Evolutionary conservation across 805 yeast species (phyloP).

Genomic region (Kuraishia cidri): DNA sequence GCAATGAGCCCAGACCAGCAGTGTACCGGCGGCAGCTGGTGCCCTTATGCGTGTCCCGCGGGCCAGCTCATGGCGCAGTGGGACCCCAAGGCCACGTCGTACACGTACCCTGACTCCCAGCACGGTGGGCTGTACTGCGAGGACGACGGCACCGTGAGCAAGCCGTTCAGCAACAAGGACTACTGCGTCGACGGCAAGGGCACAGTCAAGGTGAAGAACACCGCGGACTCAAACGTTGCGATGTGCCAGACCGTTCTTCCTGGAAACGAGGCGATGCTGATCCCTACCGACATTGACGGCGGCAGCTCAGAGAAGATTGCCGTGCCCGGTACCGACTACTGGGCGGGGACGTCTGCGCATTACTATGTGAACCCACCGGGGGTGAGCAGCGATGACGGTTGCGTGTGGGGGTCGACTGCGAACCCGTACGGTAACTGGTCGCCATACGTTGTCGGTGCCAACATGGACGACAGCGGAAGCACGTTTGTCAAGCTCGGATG

Average conservation of each 20-base stretch:
- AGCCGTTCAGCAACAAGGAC: conserved; percentile 44
- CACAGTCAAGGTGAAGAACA: conserved; percentile 49
- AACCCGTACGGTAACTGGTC: conserved; percentile 85
- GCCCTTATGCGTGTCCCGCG: conserved; percentile 89
- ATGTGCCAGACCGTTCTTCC: conserved; percentile 92
- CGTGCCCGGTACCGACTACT: conserved; percentile 79
- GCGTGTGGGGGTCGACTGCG: conserved; percentile 71
- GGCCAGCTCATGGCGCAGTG: conserved; percentile 85
- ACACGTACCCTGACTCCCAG: conserved; percentile 69
- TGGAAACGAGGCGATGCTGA: conserved; percentile 91
- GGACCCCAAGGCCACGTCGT: conserved; percentile 70
- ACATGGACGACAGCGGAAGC: conserved; percentile 58
- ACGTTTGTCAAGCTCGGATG: conserved; percentile 84
- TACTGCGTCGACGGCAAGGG: conserved; percentile 78
- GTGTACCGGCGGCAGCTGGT: conserved; percentile 71
- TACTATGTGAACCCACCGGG: conserved; percentile 84
- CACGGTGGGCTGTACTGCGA: conserved; percentile 82
- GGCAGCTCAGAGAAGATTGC: conserved; percentile 50
- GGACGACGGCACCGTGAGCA: conserved; percentile 55
- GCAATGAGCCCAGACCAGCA: conserved; percentile 70
- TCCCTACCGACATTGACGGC: conserved; percentile 64
- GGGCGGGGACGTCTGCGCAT: conserved; percentile 84
- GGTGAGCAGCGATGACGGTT: conserved; percentile 63
- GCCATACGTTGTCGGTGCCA: conserved; percentile 90
- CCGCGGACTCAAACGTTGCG: conserved; percentile 53